Conservation (phyloP, 139 green algal genomes). For the Volvox reticuliferus region DNA sequence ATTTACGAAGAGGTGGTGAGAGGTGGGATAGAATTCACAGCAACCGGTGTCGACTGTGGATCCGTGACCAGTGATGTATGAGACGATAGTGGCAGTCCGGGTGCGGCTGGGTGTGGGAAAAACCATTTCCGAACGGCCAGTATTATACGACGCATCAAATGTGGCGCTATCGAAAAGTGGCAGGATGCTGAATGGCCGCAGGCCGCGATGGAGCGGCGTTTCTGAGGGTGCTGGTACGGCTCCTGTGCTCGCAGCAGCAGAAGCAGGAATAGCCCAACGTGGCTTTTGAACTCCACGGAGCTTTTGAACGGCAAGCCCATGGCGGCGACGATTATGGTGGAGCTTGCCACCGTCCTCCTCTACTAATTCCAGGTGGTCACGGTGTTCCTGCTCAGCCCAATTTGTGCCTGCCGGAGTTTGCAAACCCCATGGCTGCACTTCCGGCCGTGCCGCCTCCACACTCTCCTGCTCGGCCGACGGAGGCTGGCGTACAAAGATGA, state of each 20-base stretch:
- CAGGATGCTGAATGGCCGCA: not conserved
- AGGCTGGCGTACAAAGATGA: conserved; percentile 8
- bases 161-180: conserved; percentile 15
- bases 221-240: no score
- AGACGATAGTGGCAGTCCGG: conserved; percentile 32
- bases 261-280: no score
- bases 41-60: conserved; percentile 56
- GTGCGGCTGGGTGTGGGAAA: conserved; percentile 49
- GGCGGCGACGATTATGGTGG: no score
- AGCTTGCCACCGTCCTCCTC: no score
- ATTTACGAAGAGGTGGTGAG: conserved; percentile 64
- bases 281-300: no score
- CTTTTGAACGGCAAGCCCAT: no score
- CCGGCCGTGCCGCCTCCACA: no score
- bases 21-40: conserved; percentile 70
- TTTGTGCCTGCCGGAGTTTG: no score
- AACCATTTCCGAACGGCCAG: not conserved
- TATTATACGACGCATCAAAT: conserved; percentile 56
- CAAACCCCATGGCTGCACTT: no score
- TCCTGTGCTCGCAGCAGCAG: no score
- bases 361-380: no score
- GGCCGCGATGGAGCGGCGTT: not conserved
- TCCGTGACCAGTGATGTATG: conserved; percentile 70
- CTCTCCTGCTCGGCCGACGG: not conserved
- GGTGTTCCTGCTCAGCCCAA: no score